Conservation (phyloP, 495 filamentous ascomycete species). For the Cryomyces minteri region DNA sequence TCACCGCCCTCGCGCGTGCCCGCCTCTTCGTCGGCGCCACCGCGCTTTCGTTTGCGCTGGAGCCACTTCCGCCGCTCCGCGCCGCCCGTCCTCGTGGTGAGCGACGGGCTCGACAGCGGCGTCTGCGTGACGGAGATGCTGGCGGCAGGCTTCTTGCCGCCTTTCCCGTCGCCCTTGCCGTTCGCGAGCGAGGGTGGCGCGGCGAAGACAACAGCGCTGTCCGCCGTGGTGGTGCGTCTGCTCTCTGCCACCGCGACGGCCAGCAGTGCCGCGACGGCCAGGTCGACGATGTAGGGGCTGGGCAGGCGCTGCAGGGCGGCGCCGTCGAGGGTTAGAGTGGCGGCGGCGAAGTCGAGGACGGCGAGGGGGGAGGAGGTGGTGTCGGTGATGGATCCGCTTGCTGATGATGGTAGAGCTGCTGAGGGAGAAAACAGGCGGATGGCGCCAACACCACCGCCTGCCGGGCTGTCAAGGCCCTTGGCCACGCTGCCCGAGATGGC, state of each 20-base stretch:
- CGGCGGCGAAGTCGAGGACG: conserved; percentile 29
- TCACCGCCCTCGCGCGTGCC: conserved; percentile 2
- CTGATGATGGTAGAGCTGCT: background rate
- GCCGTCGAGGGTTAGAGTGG: conserved; percentile 27
- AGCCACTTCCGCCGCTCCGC: too few species aligned
- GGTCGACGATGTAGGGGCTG: conserved; percentile 60
- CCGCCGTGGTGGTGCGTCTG: background rate
- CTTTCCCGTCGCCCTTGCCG: conserved; percentile 2
- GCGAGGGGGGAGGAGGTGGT: conserved; percentile 23
- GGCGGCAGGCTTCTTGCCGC: background rate
- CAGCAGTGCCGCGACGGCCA: conserved; percentile 46
- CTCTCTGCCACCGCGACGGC: conserved; percentile 36
- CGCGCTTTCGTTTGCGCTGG: background rate
- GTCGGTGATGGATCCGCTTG: conserved; percentile 17
- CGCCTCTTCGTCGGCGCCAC: background rate
- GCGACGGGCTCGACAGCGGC: background rate
- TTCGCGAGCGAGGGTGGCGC: conserved; percentile 7
- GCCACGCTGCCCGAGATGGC: conserved; percentile 27
- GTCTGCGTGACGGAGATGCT: background rate
- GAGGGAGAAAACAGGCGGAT: background rate
- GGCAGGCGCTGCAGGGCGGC: conserved; percentile 27
- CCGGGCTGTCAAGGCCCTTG: background rate
- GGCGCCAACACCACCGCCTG: background rate
- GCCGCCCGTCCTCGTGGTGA: too few species aligned
- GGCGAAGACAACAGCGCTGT: conserved; percentile 6